A percentile compares a stretch with the other conserved stretches of the same genome.
Conservation (phyloP, 2,329 filamentous ascomycete species). For the Metarhizium sp. region DNA sequence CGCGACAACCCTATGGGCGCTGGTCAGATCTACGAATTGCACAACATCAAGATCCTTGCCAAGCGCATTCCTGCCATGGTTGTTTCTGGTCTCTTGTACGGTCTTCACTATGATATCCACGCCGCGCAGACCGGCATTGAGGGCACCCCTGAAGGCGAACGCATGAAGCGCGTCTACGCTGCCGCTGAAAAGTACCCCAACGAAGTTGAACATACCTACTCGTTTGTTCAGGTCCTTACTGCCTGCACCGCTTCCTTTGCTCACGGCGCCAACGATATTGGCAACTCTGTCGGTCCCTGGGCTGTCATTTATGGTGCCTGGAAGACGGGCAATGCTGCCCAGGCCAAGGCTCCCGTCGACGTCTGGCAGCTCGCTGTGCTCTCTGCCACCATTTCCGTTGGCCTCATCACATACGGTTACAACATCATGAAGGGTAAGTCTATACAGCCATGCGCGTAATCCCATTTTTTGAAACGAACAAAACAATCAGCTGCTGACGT, state of each 20-base stretch:
- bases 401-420: conserved; percentile 67
- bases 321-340: conserved; percentile 51
- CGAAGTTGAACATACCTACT: conserved; percentile 61
- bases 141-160: conserved; percentile 13
- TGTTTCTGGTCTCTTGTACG: conserved; percentile 56
- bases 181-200: conserved; percentile 57
- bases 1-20: conserved; percentile 63
- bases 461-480: background rate
- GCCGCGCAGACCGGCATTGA: conserved; percentile 11
- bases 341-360: conserved; percentile 56
- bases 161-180: conserved; percentile 47
- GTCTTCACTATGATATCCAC: conserved; percentile 75
- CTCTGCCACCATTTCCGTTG: conserved; percentile 51
- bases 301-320: conserved; percentile 60
- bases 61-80: conserved; percentile 63
- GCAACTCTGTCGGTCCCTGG: conserved; percentile 62
- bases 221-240: conserved; percentile 56
- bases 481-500: background rate
- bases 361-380: conserved; percentile 72
- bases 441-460: background rate
- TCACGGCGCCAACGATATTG: conserved; percentile 70
- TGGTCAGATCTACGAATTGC: conserved; percentile 63
- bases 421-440: conserved; percentile 70
- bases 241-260: conserved; percentile 66
- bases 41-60: conserved; percentile 55